Conservation (phyloP, 805 yeast genomes). For the Brettanomyces bruxellensis region DNA sequence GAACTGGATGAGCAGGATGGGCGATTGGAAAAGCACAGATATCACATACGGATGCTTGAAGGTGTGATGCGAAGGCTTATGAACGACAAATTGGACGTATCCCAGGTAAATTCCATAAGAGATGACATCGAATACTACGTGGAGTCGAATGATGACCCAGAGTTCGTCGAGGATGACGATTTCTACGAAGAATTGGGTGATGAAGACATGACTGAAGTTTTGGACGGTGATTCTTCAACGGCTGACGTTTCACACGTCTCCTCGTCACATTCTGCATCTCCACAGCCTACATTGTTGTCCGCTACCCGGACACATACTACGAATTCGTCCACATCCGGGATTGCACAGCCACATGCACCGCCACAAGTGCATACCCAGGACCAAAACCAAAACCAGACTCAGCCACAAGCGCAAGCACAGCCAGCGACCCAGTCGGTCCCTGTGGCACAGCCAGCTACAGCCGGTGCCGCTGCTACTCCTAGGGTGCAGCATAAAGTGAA, state of each 20-base stretch:
- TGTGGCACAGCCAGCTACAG: too few species aligned
- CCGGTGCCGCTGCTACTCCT: too few species aligned
- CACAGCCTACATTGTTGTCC: background rate
- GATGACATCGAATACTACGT: constrained; percentile 92
- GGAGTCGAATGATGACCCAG: constrained; percentile 87
- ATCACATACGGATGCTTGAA: constrained; percentile 75
- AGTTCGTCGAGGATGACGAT: constrained; percentile 88
- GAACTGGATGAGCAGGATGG: constrained; percentile 57
- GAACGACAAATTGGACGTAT: constrained; percentile 72
- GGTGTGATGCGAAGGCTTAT: constrained; percentile 67
- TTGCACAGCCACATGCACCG: background rate
- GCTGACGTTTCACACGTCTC: background rate
- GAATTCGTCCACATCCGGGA: background rate
- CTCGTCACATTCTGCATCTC: background rate
- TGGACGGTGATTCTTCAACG: constrained; percentile 7
- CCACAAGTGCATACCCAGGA: too few species aligned
- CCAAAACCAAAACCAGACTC: too few species aligned
- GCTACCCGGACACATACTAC: background rate
- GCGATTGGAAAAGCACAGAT: constrained; percentile 61
- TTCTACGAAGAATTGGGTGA: constrained; percentile 79
- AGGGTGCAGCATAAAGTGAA: background rate
- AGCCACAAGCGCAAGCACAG: too few species aligned
- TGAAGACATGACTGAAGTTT: constrained; percentile 20
- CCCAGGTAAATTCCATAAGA: constrained; percentile 61
- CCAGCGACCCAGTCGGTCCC: too few species aligned